Conservation (phyloP, 2,329 filamentous ascomycete genomes). For the Clarireedia sp. region DNA sequence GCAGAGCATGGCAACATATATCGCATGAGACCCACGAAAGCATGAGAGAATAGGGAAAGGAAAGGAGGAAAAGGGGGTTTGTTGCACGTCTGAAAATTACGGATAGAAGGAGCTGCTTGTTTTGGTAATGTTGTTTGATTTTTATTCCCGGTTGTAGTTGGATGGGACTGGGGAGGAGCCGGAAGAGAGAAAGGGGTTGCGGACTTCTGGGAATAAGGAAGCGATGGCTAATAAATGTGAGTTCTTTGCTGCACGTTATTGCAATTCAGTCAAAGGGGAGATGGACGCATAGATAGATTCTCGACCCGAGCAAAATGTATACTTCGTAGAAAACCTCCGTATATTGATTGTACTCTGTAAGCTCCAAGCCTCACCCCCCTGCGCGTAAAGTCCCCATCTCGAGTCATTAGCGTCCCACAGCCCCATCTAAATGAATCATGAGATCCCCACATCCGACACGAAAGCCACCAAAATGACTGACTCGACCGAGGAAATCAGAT, state of each 20-base stretch:
- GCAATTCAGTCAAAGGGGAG: no score
- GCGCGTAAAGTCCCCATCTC: no score
- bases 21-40: background rate
- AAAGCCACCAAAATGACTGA: background rate
- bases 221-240: no score
- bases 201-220: background rate
- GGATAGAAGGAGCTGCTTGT: background rate
- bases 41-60: background rate
- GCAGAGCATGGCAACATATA: background rate
- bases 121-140: background rate
- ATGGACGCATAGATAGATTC: no score
- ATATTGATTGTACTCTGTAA: no score
- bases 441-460: no score
- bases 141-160: background rate
- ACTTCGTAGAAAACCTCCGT: no score
- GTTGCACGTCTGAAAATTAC: background rate
- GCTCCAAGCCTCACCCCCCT: no score
- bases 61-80: background rate
- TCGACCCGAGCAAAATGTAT: no score
- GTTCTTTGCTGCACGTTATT: no score
- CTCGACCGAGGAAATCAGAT: constrained; percentile 6
- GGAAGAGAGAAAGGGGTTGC: background rate
- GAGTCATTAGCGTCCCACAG: no score
- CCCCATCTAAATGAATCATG: no score
- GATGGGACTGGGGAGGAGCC: background rate